Conservation (phyloP, 768 basidiomycete species). For the Trametes elegans region DNA sequence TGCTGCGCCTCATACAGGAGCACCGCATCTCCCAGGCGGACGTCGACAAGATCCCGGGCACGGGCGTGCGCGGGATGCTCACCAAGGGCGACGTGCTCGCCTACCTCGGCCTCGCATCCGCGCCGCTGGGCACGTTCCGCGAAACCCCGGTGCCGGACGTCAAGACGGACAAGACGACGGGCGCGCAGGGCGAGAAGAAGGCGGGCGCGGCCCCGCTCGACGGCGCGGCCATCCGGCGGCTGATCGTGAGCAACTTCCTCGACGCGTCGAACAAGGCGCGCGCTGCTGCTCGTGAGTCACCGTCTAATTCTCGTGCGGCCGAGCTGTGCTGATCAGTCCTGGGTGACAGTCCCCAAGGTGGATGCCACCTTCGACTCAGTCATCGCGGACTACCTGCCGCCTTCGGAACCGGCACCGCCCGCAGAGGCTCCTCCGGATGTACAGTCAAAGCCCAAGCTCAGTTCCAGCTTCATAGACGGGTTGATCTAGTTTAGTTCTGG, state of each 20-base stretch:
- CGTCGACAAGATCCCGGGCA: constrained; percentile 74
- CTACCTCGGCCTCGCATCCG: constrained; percentile 79
- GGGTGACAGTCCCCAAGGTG: constrained; percentile 37
- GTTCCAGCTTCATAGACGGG: constrained; percentile 22
- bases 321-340: not conserved
- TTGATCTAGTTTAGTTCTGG: constrained; percentile 15
- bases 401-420: constrained; percentile 22
- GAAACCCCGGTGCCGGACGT: constrained; percentile 36
- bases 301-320: not conserved
- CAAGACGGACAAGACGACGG: constrained; percentile 34
- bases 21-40: constrained; percentile 47
- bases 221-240: constrained; percentile 58
- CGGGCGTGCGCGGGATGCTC: constrained; percentile 88
- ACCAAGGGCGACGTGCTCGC: constrained; percentile 95
- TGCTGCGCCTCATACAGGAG: constrained; percentile 74
- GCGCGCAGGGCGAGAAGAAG: constrained; percentile 26
- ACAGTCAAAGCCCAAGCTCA: constrained; percentile 21
- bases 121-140: constrained; percentile 74
- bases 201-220: constrained; percentile 47
- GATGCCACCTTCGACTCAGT: constrained; percentile 66
- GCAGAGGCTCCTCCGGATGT: constrained; percentile 12
- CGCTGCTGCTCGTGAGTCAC: constrained; percentile 40
- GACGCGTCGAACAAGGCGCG: constrained; percentile 52
- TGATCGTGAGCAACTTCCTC: constrained; percentile 62
- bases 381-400: constrained; percentile 68